Base-by-base conservation (phyloP, 352 stramenopile genomes). In the Globisporangium takayamanum region DNA sequence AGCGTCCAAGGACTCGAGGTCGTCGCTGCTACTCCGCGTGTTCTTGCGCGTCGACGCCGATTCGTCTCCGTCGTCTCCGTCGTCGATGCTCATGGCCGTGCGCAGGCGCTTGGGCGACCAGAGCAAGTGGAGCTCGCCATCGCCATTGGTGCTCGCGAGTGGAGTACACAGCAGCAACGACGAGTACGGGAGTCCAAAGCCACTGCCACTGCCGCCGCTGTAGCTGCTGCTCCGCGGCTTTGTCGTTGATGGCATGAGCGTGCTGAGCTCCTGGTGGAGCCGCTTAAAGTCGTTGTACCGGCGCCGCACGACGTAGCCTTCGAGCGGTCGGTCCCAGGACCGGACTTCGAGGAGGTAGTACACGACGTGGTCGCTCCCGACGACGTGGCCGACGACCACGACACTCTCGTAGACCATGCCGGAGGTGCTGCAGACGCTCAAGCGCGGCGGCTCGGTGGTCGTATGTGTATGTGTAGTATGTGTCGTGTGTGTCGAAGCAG, bases 331-430 rank as follows among this genome's bases (percentile, higher is more conserved):
- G 50, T 89, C 80, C 67, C 72, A 82, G 16, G 79, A 88, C 16
- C 78, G 74, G 59, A 92, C 78, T 50, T 92, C 80, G 42, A 92
- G 50, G 41, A 89, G 63, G 64, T 92, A 89, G 66, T 89, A 89
- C 52, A 89, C 80, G 51, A 89, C 66, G 44, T 80, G 78, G 55
- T 87, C 76, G 25, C 62, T 84, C 50, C 80, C 80, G 60, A 72
- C 58, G 46, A 76, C 70, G 57, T 90, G 74, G 20, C 80, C 80
- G 4, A 87, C 76, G n/a, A 90, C 80, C 41, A 84, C 73, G 14
- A 88, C 75, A 53, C 70, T 84, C 66, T 90, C 78, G 72, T 90
- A 90, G 12, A 79, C 74, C 6, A 69, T 85, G 25, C 80, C 80
- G 5, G 75, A 86, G 1, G 78, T 90, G 53, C 74, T 87, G 68